Conservation (phyloP, 345 rosid genomes). For the Firmiana major region DNA sequence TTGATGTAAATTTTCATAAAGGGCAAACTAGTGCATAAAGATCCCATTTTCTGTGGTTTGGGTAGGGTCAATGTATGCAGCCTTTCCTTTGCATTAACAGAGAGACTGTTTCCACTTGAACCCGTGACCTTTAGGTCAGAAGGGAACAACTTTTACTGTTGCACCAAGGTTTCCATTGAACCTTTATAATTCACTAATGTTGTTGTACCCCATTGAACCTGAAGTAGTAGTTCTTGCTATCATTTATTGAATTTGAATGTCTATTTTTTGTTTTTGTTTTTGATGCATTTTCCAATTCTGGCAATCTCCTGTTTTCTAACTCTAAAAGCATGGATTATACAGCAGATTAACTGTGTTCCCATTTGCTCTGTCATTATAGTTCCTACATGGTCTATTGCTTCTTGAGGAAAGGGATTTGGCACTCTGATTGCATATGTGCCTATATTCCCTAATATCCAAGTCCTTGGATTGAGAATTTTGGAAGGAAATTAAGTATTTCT, state of each 20-base stretch:
- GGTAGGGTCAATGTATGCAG: no score
- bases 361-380: neutral
- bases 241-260: neutral
- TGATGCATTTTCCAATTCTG: neutral
- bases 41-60: no score
- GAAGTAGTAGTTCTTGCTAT: neutral
- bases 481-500: neutral
- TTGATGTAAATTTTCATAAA: neutral
- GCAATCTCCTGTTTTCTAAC: neutral
- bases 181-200: neutral
- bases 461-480: neutral
- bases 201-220: neutral
- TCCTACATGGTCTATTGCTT: neutral
- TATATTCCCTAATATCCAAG: neutral
- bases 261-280: neutral
- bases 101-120: no score
- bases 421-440: neutral
- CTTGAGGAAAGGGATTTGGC: constrained; percentile 1
- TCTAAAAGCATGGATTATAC: neutral
- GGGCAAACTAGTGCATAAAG: no score
- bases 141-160: no score
- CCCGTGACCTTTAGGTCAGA: no score
- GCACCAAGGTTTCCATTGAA: no score
- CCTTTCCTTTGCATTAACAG: no score
- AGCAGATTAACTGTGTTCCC: neutral